A percentile compares a stretch with the other conserved stretches of the same genome.
Conservation (phyloP, 2,329 filamentous ascomycete species). For the Ophiostoma sp. region DNA sequence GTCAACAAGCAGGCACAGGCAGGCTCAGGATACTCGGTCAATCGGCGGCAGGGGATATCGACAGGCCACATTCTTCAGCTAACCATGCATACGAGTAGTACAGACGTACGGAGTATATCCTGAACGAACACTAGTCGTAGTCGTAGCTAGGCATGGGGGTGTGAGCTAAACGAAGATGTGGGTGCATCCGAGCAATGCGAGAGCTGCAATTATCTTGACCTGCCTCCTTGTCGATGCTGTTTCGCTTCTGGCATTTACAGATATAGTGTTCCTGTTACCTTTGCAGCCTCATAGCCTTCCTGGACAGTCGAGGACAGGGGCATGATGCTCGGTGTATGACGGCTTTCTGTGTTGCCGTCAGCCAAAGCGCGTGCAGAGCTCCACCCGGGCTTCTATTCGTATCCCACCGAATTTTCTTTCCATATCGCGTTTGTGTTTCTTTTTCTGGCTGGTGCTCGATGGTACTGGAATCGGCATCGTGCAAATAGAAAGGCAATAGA, state of each 20-base stretch:
- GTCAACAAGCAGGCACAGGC: not conserved
- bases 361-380: constrained; percentile 15
- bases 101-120: not conserved
- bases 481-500: no score
- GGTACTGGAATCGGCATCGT: no score
- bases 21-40: not conserved
- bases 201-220: not conserved
- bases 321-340: constrained; percentile 21
- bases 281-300: not conserved
- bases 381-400: not conserved
- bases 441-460: not conserved
- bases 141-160: not conserved
- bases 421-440: not conserved
- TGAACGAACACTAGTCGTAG: not conserved
- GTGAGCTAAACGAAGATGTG: not conserved
- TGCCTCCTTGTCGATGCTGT: not conserved
- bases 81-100: not conserved
- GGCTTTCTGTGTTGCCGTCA: constrained; percentile 19
- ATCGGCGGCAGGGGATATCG: not conserved
- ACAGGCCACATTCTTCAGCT: not conserved
- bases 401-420: not conserved
- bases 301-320: constrained; percentile 11
- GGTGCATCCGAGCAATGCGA: not conserved
- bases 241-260: not conserved
- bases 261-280: not conserved